Conservation (phyloP, 202 grass and related monocot genomes). For the Brachypodium distachyon region DNA sequence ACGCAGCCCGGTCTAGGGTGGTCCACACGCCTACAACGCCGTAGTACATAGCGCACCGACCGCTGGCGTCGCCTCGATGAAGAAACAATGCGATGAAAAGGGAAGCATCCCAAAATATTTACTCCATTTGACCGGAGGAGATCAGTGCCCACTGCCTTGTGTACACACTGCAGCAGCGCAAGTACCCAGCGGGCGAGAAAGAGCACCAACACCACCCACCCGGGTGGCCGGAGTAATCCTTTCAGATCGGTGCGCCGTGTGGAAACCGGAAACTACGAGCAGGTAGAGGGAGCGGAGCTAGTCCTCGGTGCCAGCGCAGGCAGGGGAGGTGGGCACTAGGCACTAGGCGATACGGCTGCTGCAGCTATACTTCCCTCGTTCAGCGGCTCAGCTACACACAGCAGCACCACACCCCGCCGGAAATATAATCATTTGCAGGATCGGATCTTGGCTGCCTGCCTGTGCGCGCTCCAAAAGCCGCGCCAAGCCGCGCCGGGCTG, state of each 20-base stretch:
- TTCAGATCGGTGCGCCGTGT: too few relatives aligned
- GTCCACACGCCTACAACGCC: background rate
- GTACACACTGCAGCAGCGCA: too few relatives aligned
- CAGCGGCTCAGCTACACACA: background rate
- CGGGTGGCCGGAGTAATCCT: too few relatives aligned
- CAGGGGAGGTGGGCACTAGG: background rate
- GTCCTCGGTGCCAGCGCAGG: background rate
- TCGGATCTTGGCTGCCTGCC: slow-evolving; percentile 35
- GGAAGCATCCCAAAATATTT: background rate
- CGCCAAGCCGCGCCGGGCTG: background rate
- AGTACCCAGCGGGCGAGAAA: background rate
- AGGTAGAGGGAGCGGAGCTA: too few relatives aligned
- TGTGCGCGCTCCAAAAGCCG: slow-evolving; percentile 14
- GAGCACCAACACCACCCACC: too few relatives aligned
- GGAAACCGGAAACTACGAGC: background rate
- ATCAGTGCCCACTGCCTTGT: too few relatives aligned
- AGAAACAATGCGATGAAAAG: background rate
- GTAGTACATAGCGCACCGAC: background rate
- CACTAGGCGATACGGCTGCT: slow-evolving; percentile 4
- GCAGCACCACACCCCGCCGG: background rate
- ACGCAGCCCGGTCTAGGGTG: too few relatives aligned
- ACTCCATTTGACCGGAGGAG: slow-evolving; percentile 8
- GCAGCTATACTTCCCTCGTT: too few relatives aligned
- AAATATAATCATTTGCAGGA: slow-evolving; percentile 18
- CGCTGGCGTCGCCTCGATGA: background rate